A percentile compares a stretch with the other conserved stretches of the same genome.
Evolutionary conservation across 2,329 filamentous ascomycete genomes (phyloP).

Genomic region (Sphaerostilbella broomeana): DNA sequence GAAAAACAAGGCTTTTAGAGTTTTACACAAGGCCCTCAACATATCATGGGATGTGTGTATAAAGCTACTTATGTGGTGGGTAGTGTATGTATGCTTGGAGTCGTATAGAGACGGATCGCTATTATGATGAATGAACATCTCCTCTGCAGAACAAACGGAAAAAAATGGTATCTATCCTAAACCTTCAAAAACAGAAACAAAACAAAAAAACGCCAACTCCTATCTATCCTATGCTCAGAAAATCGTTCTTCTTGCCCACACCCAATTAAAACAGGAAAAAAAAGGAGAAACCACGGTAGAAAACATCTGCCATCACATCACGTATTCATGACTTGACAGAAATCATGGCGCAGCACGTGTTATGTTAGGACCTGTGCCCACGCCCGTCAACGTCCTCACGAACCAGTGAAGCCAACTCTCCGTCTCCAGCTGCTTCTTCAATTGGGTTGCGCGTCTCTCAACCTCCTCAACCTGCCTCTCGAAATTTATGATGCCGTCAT

Average conservation of each 20-base stretch:
- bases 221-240: too few relatives aligned
- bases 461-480: slow-evolving; percentile 69
- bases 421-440: slow-evolving; percentile 56
- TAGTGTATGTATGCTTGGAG: slow-evolving; percentile 7
- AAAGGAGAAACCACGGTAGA: background rate
- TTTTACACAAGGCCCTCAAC: background rate
- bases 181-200: slow-evolving; percentile 14
- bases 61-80: slow-evolving; percentile 16
- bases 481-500: slow-evolving; percentile 74
- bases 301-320: too few relatives aligned
- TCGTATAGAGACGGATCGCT: slow-evolving; percentile 17
- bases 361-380: slow-evolving; percentile 55
- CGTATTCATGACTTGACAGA: too few relatives aligned
- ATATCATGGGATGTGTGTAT: slow-evolving; percentile 20
- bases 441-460: slow-evolving; percentile 55
- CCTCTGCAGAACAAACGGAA: too few relatives aligned
- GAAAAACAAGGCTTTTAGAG: background rate
- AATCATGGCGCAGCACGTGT: slow-evolving; percentile 23
- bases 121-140: slow-evolving; percentile 16
- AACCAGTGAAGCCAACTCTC: slow-evolving; percentile 61
- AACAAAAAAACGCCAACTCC: slow-evolving; percentile 15
- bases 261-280: too few relatives aligned
- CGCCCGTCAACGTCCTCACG: slow-evolving; percentile 53
- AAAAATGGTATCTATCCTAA: slow-evolving; percentile 13
- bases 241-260: too few relatives aligned